Base-by-base conservation (phyloP, 2,329 filamentous ascomycete species). In the Ceratocystis variospora region DNA sequence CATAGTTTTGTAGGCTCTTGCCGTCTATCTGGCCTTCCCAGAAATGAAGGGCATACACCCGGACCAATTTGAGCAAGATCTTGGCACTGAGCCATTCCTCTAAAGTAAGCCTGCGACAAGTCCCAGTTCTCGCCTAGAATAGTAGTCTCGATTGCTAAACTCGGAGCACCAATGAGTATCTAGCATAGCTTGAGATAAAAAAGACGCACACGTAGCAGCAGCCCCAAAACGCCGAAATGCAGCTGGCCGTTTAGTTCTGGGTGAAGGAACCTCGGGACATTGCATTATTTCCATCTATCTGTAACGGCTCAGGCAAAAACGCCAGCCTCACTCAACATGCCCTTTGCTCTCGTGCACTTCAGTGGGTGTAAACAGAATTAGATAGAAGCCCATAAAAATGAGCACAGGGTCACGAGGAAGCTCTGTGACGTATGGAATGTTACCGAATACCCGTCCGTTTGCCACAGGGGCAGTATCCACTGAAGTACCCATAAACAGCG, bases 391-490 rank as follows among this genome's bases (percentile, higher is more conserved):
- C 31, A 41, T 41, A 45, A 22, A 41, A 45, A 45, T 62, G 61
- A 10, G 61, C 19, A 46, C 61, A 50, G 25, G 25, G 41, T 45
- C 61, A 63, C 61, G 17, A 31, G 22, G 44, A 46, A 7, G 61
- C 17, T 4, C 25, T 63, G 45, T 63, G 61, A 63, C 41, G 44
- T 22, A 33, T 50, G 5, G n/a, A 45, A 44, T 62, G 37, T 45
- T 45, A 63, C 22, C 25, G 44, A 28, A 45, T 48, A 63, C 41
- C 31, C 37, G 2, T 2, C 22, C 44, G 44, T 48, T 63, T 63
- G 61, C 61, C 61, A 63, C 61, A 50, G 61, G 46, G 61, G 61
- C 61, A 33, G 61, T 63, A n/a, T 28, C 61, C 55, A 10, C 55
- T 37, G 55, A 59, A n/a, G 25, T 37, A 59, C 25, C 28, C 25